A percentile compares a stretch with the other conserved stretches of the same genome.
Conservation (phyloP, 352 stramenopile genomes). For the Plasmopara halstedii region DNA sequence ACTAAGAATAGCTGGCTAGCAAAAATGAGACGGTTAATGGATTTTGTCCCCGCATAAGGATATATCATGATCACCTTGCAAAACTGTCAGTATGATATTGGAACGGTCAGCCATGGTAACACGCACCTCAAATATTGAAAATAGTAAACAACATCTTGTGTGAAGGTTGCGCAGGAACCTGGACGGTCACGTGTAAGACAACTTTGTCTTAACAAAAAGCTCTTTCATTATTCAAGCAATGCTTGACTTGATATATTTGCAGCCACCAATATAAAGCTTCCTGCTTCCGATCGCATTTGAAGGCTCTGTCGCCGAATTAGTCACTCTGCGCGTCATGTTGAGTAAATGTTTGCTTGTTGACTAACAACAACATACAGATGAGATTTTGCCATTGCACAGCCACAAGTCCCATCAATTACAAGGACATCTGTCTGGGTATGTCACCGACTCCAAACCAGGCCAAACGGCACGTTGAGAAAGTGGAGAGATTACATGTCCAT, state of each 20-base stretch:
- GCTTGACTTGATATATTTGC: conserved; percentile 59
- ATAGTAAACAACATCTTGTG: conserved; percentile 10
- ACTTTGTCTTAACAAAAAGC: neutral
- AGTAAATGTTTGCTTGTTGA: too few species aligned
- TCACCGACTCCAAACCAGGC: too few species aligned
- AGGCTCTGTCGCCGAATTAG: conserved; percentile 42
- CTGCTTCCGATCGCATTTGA: conserved; percentile 50
- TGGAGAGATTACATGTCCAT: too few species aligned
- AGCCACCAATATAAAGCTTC: conserved; percentile 34
- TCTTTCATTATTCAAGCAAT: conserved; percentile 7
- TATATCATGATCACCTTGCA: neutral
- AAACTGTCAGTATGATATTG: too few species aligned
- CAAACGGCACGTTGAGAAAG: too few species aligned
- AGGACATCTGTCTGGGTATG: too few species aligned
- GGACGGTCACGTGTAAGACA: conserved; percentile 40
- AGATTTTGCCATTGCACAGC: too few species aligned
- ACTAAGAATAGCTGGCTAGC: neutral
- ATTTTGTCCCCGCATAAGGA: neutral
- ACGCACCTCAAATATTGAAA: conserved; percentile 25
- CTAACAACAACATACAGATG: too few species aligned
- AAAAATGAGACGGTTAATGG: too few species aligned
- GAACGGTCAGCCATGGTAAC: conserved; percentile 25
- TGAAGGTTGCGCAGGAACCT: conserved; percentile 22
- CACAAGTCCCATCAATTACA: too few species aligned
- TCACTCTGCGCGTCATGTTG: conserved; percentile 36